A percentile compares a stretch with the other conserved stretches of the same genome.
These are phyloP conservation scores for Mortierella sp. DNA, from an alignment of 371 early-diverging fungal genomes.

Conservation along the genomic window DNA sequence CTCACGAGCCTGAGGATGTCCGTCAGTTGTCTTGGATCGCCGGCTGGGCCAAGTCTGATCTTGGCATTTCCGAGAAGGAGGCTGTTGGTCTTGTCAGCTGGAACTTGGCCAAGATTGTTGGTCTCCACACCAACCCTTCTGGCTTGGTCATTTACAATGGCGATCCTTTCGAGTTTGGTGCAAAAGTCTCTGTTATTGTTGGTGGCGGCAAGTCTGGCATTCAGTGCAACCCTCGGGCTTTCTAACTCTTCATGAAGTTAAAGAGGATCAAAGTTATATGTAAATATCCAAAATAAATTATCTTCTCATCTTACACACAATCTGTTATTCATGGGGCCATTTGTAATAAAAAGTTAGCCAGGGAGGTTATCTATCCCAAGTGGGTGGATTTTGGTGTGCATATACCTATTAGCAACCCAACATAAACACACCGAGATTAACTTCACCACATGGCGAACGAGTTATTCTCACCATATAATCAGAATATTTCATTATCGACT, in stretches of 20 bases:
- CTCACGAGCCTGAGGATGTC: slow-evolving; percentile 67
- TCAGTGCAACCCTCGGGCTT: slow-evolving; percentile 54
- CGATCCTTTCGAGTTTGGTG: slow-evolving; percentile 67
- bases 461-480: too few species aligned
- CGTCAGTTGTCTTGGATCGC: slow-evolving; percentile 84
- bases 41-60: slow-evolving; percentile 73
- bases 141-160: slow-evolving; percentile 68
- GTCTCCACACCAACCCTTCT: slow-evolving; percentile 44
- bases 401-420: too few species aligned
- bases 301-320: too few species aligned
- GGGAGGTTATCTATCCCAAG: too few species aligned
- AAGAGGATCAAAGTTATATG: background rate
- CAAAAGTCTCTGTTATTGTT: slow-evolving; percentile 60
- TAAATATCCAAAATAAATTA: background rate
- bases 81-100: slow-evolving; percentile 81
- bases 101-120: slow-evolving; percentile 75
- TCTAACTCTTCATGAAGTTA: slow-evolving; percentile 10
- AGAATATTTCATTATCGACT: too few species aligned
- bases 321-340: too few species aligned
- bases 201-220: slow-evolving; percentile 64
- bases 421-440: too few species aligned
- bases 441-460: too few species aligned
- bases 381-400: too few species aligned
- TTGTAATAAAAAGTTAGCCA: too few species aligned
- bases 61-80: slow-evolving; percentile 67